Evolutionary conservation across 2,329 filamentous ascomycete species (phyloP).

Genomic region (Ceratocystis colombiana): DNA sequence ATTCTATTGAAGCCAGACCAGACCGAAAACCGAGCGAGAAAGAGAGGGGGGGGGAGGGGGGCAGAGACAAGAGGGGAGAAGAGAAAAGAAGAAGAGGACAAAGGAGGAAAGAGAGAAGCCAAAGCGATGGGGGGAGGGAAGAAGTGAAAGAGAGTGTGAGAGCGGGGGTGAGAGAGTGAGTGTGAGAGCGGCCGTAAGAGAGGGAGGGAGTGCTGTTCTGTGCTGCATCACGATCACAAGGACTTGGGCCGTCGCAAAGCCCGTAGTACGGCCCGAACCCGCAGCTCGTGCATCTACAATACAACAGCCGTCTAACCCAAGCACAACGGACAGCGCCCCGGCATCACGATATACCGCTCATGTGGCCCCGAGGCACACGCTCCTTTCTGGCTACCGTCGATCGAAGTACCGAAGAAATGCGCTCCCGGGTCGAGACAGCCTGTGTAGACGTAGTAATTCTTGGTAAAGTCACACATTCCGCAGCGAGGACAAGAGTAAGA

Average conservation of each 20-base stretch:
- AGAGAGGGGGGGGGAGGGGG: not conserved
- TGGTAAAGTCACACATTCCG: slow-evolving; percentile 55
- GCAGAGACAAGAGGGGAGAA: not conserved
- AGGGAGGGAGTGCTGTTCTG: too few species aligned
- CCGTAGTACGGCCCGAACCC: not conserved
- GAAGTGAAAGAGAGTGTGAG: too few species aligned
- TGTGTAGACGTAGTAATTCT: slow-evolving; percentile 69
- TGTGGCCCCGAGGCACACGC: slow-evolving; percentile 56
- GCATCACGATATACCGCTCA: slow-evolving; percentile 62
- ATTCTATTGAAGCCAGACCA: slow-evolving; percentile 9
- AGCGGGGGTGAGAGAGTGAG: too few species aligned
- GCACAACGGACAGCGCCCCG: slow-evolving; percentile 48
- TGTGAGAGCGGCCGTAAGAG: too few species aligned
- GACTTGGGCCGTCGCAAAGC: too few species aligned
- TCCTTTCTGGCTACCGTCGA: slow-evolving; percentile 52
- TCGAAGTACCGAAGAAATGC: slow-evolving; percentile 60
- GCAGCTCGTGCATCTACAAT: too few species aligned
- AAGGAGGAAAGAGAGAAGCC: too few species aligned
- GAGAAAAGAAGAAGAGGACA: not conserved
- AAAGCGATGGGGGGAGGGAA: not conserved
- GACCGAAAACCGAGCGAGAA: not conserved
- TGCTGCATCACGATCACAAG: too few species aligned
- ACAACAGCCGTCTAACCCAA: slow-evolving; percentile 30
- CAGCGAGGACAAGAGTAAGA: slow-evolving; percentile 1
- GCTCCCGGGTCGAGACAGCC: slow-evolving; percentile 57